Evolutionary conservation across 345 rosid genomes (phyloP), one percentile per base, ranked within the genome.

Genomic region (Eucalyptus pauciflora): DNA sequence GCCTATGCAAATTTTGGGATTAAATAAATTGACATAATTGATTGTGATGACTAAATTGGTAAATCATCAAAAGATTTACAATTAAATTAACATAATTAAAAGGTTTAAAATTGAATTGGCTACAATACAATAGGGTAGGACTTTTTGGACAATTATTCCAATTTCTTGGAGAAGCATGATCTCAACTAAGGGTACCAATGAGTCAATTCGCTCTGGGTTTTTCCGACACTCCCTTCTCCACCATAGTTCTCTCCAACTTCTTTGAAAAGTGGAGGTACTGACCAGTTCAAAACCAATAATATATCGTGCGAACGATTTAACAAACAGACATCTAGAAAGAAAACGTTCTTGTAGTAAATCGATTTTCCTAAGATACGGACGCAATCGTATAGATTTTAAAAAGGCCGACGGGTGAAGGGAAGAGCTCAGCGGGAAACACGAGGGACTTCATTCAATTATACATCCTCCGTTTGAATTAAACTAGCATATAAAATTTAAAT

Each of bases 191-290:
- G 25, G 25, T 52, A 52, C 58, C 25, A 0, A 18, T 52, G 58
- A 0, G 58, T 56, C 29, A 24, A 24, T 56, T 56, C 29, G 12
- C 0, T 56, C 0, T 17, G 29, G 62, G 27, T 56, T 8, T 56
- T 56, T 24, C 12, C 0, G 27, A 24, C 62, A 24, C 62, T 18
- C 62, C 62, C 29, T 56, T 24, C 27, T 56, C 29, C 13, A 24
- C 27, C 29, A 2, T 10, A 56, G 62, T 27, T 56, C 62, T 56
- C 27, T 0, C 27, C 62, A 56, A 20, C 62, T 56, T 56, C 62
- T 24, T 56, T 24, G 62, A 56, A 56, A 56, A 56, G 13, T 2
- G 62, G 27, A 56, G 62, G 27, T 22, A 22, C 62, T 20, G 62
- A 56, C 62, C 62, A 56, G 25, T 56, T 56, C 27, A 56, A 56